A percentile compares a stretch with the other conserved stretches of the same genome.
Conservation (phyloP, 176 grass and related monocot species). For the Eragrostis curvula region DNA sequence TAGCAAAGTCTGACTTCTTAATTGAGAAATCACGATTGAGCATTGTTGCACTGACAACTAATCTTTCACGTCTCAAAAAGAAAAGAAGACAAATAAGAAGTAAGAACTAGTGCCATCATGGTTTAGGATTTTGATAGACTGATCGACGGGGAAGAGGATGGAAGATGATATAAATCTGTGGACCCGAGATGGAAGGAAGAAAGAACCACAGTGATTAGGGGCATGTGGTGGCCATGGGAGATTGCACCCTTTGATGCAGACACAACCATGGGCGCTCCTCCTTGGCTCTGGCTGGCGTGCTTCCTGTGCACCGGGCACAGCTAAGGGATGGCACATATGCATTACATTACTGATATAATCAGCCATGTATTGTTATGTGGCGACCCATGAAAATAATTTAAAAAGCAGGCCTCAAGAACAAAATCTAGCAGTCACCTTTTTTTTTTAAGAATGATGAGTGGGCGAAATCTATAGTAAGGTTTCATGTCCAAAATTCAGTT, state of each 20-base stretch:
- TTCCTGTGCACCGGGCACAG: background rate
- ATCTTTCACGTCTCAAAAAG: background rate
- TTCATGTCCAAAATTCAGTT: background rate
- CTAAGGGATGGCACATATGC: background rate
- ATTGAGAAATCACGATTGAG: conserved; percentile 31
- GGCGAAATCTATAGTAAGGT: background rate
- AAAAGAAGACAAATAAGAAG: too few relatives aligned
- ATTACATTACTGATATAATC: conserved; percentile 22
- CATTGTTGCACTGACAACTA: background rate
- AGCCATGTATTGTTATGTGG: background rate
- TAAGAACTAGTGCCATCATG: background rate
- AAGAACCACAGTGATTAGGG: background rate
- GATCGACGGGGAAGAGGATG: background rate
- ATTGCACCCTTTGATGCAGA: conserved; percentile 12
- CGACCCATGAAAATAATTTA: background rate
- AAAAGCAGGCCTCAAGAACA: background rate
- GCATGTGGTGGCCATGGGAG: conserved; percentile 40
- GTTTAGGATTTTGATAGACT: background rate
- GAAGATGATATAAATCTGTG: background rate
- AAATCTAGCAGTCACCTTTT: background rate
- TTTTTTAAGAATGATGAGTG: background rate
- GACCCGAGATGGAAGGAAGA: background rate
- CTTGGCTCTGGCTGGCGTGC: conserved; percentile 17
- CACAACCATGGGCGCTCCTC: conserved; percentile 14
- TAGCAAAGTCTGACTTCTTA: too few relatives aligned